A percentile compares a stretch with the other conserved stretches of the same genome.
These are phyloP conservation scores for Nigrograna mackinnonii DNA, from an alignment of 2,329 filamentous ascomycete genomes.

Conservation along the genomic window DNA sequence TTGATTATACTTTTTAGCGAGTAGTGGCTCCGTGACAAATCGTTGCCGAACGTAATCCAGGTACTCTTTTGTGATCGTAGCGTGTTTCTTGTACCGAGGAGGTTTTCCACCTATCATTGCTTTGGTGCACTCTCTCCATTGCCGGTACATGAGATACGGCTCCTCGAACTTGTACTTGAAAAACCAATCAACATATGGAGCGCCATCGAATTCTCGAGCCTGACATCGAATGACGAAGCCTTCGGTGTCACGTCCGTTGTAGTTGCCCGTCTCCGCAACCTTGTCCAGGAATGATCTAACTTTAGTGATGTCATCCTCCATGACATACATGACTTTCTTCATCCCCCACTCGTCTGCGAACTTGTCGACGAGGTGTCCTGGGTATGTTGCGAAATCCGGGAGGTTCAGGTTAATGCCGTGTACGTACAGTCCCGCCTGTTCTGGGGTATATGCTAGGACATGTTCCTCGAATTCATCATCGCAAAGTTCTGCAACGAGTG, in stretches of 20 bases:
- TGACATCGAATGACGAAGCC: conserved; percentile 94
- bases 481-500: conserved; percentile 92
- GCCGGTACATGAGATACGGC: conserved; percentile 96
- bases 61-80: conserved; percentile 89
- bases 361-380: conserved; percentile 78
- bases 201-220: conserved; percentile 58
- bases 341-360: conserved; percentile 96
- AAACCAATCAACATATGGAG: conserved; percentile 87
- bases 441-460: conserved; percentile 83
- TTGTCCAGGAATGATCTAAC: conserved; percentile 82
- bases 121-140: conserved; percentile 98
- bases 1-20: conserved; percentile 73
- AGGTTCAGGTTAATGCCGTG: conserved; percentile 96
- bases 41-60: conserved; percentile 77
- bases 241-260: conserved; percentile 90
- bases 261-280: conserved; percentile 85
- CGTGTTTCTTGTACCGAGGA: conserved; percentile 83
- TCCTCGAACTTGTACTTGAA: conserved; percentile 99
- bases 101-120: conserved; percentile 75
- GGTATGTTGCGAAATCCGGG: conserved; percentile 88
- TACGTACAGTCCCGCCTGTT: conserved; percentile 86
- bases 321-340: conserved; percentile 79
- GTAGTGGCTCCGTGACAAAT: conserved; percentile 67
- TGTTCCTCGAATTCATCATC: conserved; percentile 98
- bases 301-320: conserved; percentile 72